phyloP scores from a whole-genome alignment of 805 yeast species.

The Nakazawaea peltata region DNA sequence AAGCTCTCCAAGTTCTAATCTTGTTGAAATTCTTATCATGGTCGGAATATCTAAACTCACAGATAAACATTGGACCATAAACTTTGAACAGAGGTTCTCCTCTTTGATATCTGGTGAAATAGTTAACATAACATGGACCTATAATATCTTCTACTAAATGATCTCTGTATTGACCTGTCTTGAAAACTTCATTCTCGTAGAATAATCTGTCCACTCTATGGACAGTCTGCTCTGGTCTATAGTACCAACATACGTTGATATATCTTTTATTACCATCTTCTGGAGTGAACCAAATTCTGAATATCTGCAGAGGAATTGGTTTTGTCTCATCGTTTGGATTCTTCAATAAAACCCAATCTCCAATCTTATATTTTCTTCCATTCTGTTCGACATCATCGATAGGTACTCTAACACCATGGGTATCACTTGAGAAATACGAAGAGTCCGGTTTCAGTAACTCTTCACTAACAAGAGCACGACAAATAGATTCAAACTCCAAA shows the following conservation, averaged over 20 bases:
- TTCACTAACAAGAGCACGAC: slow-evolving; percentile 47
- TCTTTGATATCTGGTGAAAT: slow-evolving; percentile 88
- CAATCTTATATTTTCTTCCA: slow-evolving; percentile 72
- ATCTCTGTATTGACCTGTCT: slow-evolving; percentile 94
- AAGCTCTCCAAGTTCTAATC: slow-evolving; percentile 97
- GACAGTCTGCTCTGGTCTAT: slow-evolving; percentile 96
- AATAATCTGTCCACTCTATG: slow-evolving; percentile 86
- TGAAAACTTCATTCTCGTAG: slow-evolving; percentile 90
- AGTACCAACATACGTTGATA: slow-evolving; percentile 96
- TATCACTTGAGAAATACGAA: slow-evolving; percentile 53
- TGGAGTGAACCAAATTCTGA: slow-evolving; percentile 81
- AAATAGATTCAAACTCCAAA: slow-evolving; percentile 51
- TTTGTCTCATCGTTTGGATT: slow-evolving; percentile 84
- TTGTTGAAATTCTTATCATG: slow-evolving; percentile 84
- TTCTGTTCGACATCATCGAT: slow-evolving; percentile 65
- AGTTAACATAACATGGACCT: slow-evolving; percentile 92
- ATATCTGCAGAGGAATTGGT: slow-evolving; percentile 91
- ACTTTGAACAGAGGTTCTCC: slow-evolving; percentile 83
- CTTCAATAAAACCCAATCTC: slow-evolving; percentile 88
- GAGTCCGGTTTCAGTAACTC: slow-evolving; percentile 80
- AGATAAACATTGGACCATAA: slow-evolving; percentile 82
- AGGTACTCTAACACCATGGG: slow-evolving; percentile 57
- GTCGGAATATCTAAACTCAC: slow-evolving; percentile 93
- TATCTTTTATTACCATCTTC: slow-evolving; percentile 72
- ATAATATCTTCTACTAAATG: slow-evolving; percentile 82